Conservation (phyloP, 2,329 filamentous ascomycete genomes). For the Fusarium abutilonis region DNA sequence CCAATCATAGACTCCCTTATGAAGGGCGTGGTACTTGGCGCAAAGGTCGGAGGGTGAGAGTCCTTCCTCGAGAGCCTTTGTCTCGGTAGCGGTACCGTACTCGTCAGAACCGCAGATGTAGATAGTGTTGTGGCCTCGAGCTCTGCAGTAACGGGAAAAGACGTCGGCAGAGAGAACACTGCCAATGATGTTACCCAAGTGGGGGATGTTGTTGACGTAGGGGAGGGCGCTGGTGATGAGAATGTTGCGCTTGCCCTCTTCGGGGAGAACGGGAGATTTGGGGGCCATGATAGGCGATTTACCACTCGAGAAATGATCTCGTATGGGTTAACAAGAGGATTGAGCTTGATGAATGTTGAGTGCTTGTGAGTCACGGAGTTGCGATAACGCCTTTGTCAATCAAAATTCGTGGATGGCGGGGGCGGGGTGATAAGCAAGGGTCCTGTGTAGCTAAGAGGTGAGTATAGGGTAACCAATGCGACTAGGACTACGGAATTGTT, state of each 20-base stretch:
- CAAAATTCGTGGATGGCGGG: constrained; percentile 44
- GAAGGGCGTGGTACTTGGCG: constrained; percentile 90
- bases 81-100: constrained; percentile 96
- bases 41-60: constrained; percentile 85
- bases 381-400: constrained; percentile 35
- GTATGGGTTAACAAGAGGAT: background rate
- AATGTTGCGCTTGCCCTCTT: constrained; percentile 82
- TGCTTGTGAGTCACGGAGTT: constrained; percentile 41
- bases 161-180: constrained; percentile 90
- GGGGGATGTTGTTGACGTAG: constrained; percentile 79
- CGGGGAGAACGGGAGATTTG: constrained; percentile 65
- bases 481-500: background rate
- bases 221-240: constrained; percentile 92
- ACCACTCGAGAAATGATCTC: constrained; percentile 1
- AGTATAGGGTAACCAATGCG: constrained; percentile 31
- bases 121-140: constrained; percentile 80
- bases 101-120: constrained; percentile 91
- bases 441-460: background rate
- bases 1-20: constrained; percentile 93
- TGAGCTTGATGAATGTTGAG: constrained; percentile 5
- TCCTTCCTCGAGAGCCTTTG: constrained; percentile 90
- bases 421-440: constrained; percentile 29
- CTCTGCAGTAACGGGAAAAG: constrained; percentile 82
- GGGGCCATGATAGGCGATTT: constrained; percentile 39
- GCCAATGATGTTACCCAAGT: constrained; percentile 89